These are phyloP conservation scores for Penicillium sp. DNA, from an alignment of 2,329 filamentous ascomycete species.

Conservation along the genomic window DNA sequence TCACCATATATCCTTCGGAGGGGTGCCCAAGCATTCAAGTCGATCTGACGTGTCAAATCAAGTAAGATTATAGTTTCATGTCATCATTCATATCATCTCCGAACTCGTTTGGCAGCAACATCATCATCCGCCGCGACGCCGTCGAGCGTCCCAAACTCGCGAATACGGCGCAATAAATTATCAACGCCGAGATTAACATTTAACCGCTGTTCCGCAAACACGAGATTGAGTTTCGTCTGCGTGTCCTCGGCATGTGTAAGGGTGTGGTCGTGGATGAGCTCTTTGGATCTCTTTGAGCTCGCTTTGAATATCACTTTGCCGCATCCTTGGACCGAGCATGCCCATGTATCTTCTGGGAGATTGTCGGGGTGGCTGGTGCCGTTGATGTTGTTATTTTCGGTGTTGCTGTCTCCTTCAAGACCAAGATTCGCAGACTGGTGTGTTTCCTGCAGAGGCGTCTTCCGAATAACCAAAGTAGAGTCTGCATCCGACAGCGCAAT, in stretches of 20 bases:
- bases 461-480: conserved; percentile 19
- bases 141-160: conserved; percentile 24
- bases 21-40: neutral
- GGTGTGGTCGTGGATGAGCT: conserved; percentile 31
- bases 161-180: conserved; percentile 31
- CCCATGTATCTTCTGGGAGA: conserved; percentile 29
- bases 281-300: conserved; percentile 29
- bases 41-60: neutral
- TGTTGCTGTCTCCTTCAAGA: neutral
- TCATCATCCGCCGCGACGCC: conserved; percentile 15
- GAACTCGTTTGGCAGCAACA: conserved; percentile 17
- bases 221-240: conserved; percentile 32
- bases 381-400: neutral
- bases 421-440: conserved; percentile 21
- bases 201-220: conserved; percentile 32
- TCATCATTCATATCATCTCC: conserved; percentile 8
- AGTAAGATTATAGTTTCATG: neutral
- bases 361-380: conserved; percentile 15
- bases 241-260: conserved; percentile 33
- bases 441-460: conserved; percentile 27
- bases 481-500: conserved; percentile 25
- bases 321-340: conserved; percentile 30
- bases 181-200: conserved; percentile 31
- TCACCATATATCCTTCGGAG: too few relatives aligned
- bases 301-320: conserved; percentile 30